Conservation (phyloP, 208 protist species). For the Strigomonas culicis region DNA sequence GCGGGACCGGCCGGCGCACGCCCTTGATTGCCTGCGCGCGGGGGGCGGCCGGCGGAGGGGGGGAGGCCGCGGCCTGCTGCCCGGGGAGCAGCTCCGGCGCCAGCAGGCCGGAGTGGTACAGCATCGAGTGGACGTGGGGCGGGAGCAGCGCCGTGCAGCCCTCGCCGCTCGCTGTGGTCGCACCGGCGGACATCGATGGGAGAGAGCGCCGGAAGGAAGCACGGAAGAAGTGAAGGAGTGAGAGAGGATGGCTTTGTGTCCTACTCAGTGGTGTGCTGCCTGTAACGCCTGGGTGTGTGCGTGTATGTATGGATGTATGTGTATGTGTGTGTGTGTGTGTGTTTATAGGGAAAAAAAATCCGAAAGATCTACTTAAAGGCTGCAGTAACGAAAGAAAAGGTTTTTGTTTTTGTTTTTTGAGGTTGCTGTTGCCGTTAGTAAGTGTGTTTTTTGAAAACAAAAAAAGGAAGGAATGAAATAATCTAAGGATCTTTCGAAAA, state of each 20-base stretch:
- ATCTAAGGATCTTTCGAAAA: neutral
- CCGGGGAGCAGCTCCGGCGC: neutral
- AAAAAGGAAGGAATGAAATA: conserved; percentile 3
- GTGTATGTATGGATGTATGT: neutral
- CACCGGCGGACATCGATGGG: no score
- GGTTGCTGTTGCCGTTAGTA: no score
- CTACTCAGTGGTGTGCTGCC: no score
- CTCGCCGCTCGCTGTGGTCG: neutral
- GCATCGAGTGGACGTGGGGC: conserved; percentile 8
- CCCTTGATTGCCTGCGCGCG: neutral
- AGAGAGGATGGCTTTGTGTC: no score
- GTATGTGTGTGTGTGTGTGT: conserved; percentile 5
- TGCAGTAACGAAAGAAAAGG: no score
- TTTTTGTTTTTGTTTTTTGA: no score
- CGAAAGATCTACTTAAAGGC: no score
- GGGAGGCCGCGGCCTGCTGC: neutral
- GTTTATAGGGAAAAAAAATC: neutral
- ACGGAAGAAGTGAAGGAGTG: no score
- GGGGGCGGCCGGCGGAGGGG: neutral
- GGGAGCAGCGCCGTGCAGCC: neutral
- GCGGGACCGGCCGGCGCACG: neutral
- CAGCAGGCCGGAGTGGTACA: conserved; percentile 12
- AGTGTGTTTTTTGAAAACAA: conserved; percentile 8
- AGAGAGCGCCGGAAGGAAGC: neutral
- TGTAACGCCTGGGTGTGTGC: no score